Percentiles rank a stretch among this genome's conserved stretches.
Conservation (phyloP, 108 stramenopile genomes). For the Aurantiochytrium sp. region DNA sequence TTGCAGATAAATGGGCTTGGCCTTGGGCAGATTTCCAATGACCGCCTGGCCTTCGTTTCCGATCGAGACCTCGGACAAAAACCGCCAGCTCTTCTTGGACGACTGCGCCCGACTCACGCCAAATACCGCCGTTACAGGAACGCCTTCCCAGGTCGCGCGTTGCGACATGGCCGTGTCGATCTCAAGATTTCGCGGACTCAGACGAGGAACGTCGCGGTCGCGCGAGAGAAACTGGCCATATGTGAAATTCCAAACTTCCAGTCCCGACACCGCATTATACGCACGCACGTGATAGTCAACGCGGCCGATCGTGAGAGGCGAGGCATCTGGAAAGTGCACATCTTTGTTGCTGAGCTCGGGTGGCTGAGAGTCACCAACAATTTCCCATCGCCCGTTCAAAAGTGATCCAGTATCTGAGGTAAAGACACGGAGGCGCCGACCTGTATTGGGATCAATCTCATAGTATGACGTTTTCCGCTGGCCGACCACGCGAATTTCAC, state of each 20-base stretch:
- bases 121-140: constrained; percentile 2
- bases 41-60: neutral
- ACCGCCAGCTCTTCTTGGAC: neutral
- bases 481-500: neutral
- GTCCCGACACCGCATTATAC: neutral
- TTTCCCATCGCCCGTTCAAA: neutral
- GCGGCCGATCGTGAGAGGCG: neutral
- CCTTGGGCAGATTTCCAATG: neutral
- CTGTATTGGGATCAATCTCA: neutral
- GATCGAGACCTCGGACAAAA: neutral
- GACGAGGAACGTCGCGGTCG: neutral
- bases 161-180: neutral
- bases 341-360: neutral
- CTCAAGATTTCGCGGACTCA: neutral
- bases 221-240: neutral
- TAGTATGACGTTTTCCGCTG: neutral
- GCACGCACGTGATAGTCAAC: neutral
- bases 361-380: neutral
- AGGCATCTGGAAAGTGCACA: neutral
- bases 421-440: neutral
- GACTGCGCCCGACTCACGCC: neutral
- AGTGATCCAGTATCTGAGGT: neutral
- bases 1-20: neutral
- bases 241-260: neutral
- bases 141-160: neutral